These are phyloP conservation scores for Psidium guajava DNA, from an alignment of 345 rosid genomes.

Conservation along the genomic window DNA sequence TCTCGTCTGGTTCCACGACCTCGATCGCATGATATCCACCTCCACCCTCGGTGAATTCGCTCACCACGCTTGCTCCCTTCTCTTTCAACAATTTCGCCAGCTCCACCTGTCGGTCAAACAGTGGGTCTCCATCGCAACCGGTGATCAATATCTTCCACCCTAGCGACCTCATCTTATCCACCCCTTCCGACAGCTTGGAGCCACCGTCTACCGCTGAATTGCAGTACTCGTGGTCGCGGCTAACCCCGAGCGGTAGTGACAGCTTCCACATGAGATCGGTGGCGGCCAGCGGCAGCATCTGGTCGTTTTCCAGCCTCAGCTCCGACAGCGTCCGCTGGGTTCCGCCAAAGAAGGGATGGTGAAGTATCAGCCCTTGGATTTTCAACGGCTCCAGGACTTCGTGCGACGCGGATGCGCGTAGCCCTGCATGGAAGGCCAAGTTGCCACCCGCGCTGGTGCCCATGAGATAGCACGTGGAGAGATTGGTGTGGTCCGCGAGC, in stretches of 20 bases:
- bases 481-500: conserved; percentile 26
- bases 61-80: neutral
- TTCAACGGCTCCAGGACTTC: conserved; percentile 18
- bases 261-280: conserved; percentile 45
- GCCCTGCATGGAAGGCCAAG: conserved; percentile 30
- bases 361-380: conserved; percentile 51
- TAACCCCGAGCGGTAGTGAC: conserved; percentile 31
- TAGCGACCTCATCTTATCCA: conserved; percentile 1
- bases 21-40: neutral
- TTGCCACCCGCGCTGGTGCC: conserved; percentile 62
- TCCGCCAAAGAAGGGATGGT: conserved; percentile 63
- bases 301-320: conserved; percentile 14
- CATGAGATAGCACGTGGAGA: conserved; percentile 26
- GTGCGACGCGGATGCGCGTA: conserved; percentile 4
- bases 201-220: conserved; percentile 32
- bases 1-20: neutral
- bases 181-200: conserved; percentile 4
- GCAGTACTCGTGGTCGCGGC: conserved; percentile 48
- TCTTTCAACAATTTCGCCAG: neutral
- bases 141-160: conserved; percentile 18
- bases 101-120: neutral
- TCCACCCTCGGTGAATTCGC: neutral
- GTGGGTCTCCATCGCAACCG: neutral
- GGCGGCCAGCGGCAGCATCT: conserved; percentile 6
- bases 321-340: conserved; percentile 30